Percentiles rank a stretch among this genome's conserved stretches.
phyloP scores from a whole-genome alignment of 2,329 filamentous ascomycete species.

The Fusarium sp. region DNA sequence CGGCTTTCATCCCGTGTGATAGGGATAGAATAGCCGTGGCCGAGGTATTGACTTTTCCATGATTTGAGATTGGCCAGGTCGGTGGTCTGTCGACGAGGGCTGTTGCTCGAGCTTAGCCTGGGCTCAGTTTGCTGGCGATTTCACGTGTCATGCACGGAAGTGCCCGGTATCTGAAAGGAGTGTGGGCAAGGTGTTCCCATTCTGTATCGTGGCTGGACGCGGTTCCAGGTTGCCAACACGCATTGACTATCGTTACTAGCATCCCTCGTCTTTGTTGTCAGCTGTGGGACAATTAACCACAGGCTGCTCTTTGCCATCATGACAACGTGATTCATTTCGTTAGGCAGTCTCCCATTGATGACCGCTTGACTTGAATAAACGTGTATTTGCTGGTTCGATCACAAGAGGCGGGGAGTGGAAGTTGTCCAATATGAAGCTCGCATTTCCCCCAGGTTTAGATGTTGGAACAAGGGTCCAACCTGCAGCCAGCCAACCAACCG shows the following conservation, averaged over 20 bases:
- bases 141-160: slow-evolving; percentile 34
- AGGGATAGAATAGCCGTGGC: slow-evolving; percentile 26
- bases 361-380: not conserved
- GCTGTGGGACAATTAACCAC: not conserved
- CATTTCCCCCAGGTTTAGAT: slow-evolving; percentile 43
- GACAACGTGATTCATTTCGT: not conserved
- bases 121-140: slow-evolving; percentile 14
- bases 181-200: slow-evolving; percentile 26
- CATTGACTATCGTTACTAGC: slow-evolving; percentile 13
- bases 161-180: slow-evolving; percentile 33
- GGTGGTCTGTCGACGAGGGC: slow-evolving; percentile 20
- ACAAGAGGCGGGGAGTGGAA: slow-evolving; percentile 24
- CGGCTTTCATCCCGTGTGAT: slow-evolving; percentile 35
- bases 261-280: slow-evolving; percentile 7
- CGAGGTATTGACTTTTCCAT: slow-evolving; percentile 7
- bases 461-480: slow-evolving; percentile 40
- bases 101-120: slow-evolving; percentile 34
- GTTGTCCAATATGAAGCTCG: slow-evolving; percentile 41
- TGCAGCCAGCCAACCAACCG: slow-evolving; percentile 12
- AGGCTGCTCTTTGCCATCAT: slow-evolving; percentile 6
- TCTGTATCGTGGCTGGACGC: slow-evolving; percentile 20
- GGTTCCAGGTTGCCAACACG: slow-evolving; percentile 10
- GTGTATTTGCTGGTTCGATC: slow-evolving; percentile 37
- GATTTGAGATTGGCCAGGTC: slow-evolving; percentile 30
- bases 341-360: not conserved